Percentiles rank a stretch among this genome's conserved stretches.
Evolutionary conservation across 495 filamentous ascomycete genomes (phyloP).

Genomic region (Penicillium subrubescens): DNA sequence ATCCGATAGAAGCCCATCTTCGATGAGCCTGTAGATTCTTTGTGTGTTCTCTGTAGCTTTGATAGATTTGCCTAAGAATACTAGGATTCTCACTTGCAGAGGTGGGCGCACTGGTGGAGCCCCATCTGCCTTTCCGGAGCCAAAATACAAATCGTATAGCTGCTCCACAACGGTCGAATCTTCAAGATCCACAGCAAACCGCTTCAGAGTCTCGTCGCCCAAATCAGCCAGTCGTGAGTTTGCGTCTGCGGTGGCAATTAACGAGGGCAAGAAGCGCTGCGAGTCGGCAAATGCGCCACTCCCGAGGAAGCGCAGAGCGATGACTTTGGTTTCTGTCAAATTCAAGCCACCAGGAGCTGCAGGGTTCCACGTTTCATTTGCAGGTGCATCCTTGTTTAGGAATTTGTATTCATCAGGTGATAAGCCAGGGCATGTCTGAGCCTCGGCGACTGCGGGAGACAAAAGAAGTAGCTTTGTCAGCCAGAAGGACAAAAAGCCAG

Average conservation of each 20-base stretch:
- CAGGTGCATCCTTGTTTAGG: constrained; percentile 57
- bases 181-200: constrained; percentile 68
- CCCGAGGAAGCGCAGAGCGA: constrained; percentile 68
- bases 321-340: constrained; percentile 64
- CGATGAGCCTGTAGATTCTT: constrained; percentile 68
- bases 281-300: constrained; percentile 81
- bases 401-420: constrained; percentile 72
- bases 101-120: constrained; percentile 61
- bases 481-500: constrained; percentile 73
- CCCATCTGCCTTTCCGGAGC: constrained; percentile 40
- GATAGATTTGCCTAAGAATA: constrained; percentile 74
- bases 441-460: constrained; percentile 42
- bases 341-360: constrained; percentile 62
- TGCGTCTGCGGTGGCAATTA: constrained; percentile 78
- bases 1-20: constrained; percentile 58
- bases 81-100: constrained; percentile 74
- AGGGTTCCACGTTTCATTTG: constrained; percentile 70
- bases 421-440: constrained; percentile 66
- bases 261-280: constrained; percentile 78
- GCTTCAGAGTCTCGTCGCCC: constrained; percentile 84
- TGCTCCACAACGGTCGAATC: constrained; percentile 59
- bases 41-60: constrained; percentile 63
- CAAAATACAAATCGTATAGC: constrained; percentile 72
- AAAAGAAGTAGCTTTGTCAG: constrained; percentile 80
- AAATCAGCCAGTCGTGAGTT: constrained; percentile 79